These are phyloP conservation scores for Populus hybrid DNA, from an alignment of 441 rosid genomes.

Conservation along the genomic window DNA sequence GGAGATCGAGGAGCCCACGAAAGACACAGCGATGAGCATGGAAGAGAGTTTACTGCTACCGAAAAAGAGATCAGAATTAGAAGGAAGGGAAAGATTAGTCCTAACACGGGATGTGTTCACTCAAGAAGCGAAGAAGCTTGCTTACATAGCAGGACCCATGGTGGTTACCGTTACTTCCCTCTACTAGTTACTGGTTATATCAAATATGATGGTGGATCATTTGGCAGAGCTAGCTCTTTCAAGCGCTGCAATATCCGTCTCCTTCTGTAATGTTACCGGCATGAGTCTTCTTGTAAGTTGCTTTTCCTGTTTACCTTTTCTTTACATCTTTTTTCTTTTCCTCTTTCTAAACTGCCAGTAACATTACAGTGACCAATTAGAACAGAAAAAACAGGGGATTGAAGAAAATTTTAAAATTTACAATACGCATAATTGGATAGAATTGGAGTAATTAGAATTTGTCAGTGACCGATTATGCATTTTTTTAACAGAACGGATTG, in stretches of 20 bases:
- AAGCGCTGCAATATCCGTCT: slow-evolving; percentile 45
- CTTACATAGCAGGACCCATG: slow-evolving; percentile 37
- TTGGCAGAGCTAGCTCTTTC: slow-evolving; percentile 42
- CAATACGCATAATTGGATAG: no score
- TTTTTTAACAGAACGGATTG: slow-evolving; percentile 57
- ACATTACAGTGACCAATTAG: no score
- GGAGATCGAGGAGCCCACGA: slow-evolving; percentile 2
- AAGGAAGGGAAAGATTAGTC: not conserved
- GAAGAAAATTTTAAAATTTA: no score
- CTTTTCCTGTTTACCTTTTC: not conserved
- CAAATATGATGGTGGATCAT: slow-evolving; percentile 44
- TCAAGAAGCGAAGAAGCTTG: slow-evolving; percentile 28
- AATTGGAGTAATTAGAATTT: not conserved
- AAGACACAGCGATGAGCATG: slow-evolving; percentile 14
- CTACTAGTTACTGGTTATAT: slow-evolving; percentile 26
- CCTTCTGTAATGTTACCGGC: slow-evolving; percentile 42
- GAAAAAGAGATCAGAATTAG: slow-evolving; percentile 1
- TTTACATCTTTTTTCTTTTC: no score
- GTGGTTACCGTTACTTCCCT: slow-evolving; percentile 24
- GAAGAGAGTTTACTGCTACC: slow-evolving; percentile 20
- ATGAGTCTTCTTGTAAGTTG: slow-evolving; percentile 39
- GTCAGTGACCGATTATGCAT: not conserved
- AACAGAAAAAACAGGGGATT: no score
- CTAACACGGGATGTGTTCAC: slow-evolving; percentile 13
- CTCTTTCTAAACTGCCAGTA: no score